phyloP scores from a whole-genome alignment of 768 basidiomycete species.

The Rhodotorula taiwanensis region DNA sequence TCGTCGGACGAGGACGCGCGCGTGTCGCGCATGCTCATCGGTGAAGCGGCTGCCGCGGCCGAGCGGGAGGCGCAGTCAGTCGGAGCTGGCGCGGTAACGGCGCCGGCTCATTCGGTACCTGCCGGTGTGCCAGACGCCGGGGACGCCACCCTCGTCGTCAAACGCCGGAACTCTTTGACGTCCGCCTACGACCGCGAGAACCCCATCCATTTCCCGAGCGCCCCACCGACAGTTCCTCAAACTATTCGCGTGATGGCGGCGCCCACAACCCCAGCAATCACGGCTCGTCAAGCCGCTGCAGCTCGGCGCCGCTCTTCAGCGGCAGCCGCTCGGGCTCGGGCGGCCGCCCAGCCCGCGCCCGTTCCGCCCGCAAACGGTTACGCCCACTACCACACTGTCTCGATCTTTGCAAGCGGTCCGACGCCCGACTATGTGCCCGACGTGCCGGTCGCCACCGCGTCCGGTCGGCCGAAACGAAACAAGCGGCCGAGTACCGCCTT shows the following conservation, averaged over 20 bases:
- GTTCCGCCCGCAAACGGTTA: neutral
- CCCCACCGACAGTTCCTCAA: too few species aligned
- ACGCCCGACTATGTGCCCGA: neutral
- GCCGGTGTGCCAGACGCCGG: too few species aligned
- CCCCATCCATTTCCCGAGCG: neutral
- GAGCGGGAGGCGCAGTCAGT: too few species aligned
- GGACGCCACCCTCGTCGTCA: neutral
- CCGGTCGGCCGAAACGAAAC: conserved; percentile 15
- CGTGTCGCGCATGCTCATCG: neutral
- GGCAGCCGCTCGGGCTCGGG: neutral
- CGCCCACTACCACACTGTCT: neutral
- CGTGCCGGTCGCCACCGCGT: neutral
- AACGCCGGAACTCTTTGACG: neutral
- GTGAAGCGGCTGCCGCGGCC: too few species aligned
- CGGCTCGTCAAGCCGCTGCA: too few species aligned
- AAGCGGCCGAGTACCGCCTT: conserved; percentile 24
- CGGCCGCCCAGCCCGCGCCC: neutral
- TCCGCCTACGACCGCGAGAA: conserved; percentile 7
- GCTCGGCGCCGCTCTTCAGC: neutral
- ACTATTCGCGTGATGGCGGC: too few species aligned
- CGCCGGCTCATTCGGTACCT: too few species aligned
- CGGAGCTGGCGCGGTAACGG: neutral
- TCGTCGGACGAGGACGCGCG: neutral
- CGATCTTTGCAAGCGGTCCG: neutral
- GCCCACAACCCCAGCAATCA: too few species aligned